Base-by-base conservation (phyloP, 345 rosid genomes). In the Sonneratia caseolaris region DNA sequence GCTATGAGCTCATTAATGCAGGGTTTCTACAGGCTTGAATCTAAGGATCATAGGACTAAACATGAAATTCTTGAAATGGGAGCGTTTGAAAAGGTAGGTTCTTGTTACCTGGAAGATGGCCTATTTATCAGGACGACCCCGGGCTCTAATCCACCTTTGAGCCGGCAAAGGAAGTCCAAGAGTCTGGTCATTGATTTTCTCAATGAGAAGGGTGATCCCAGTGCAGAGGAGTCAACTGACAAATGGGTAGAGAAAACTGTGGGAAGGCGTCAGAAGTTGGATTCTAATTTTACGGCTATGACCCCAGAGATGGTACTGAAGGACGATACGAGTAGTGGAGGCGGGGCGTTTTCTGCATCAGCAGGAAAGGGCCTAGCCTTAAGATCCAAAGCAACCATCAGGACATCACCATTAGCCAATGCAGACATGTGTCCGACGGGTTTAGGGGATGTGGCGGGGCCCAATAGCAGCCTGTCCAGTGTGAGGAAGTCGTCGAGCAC, bases 1-100 rank as follows among this genome's bases (percentile, higher is more conserved):
- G 93, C 97, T 53, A 95, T 92, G 97, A 82, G 80, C 82, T 84
- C 92, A 38, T 80, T 92, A n/a, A n/a, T n/a, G 75, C 96, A 83
- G 77, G 92, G 91, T 48, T 95, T 79, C 75, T 91, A 94, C 68
- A 89, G 91, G 62, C 88, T 91, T 40, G 78, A 80, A 75, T 79
- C 87, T 72, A 37, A 40, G 47, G 86, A 75, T 67, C 43, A 72
- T 18, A 79, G 72, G 49, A 70, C 73, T 1, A 53, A 69, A 62
- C 74, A 81, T 61, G 89, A 84, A 77, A 88, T 83, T 71, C 81
- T 79, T 71, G 87, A 88, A 72, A 85, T 87, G 89, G 79, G 86
- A 64, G 73, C 70, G 35, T 78, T 82, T 72, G 76, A 78, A 72
- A 77, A 77, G 35, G 87, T 78, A 64, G 69, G 77, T 56, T 78